These are phyloP conservation scores for Polyporus tsugae DNA, from an alignment of 1,284 basidiomycete species.

Conservation along the genomic window DNA sequence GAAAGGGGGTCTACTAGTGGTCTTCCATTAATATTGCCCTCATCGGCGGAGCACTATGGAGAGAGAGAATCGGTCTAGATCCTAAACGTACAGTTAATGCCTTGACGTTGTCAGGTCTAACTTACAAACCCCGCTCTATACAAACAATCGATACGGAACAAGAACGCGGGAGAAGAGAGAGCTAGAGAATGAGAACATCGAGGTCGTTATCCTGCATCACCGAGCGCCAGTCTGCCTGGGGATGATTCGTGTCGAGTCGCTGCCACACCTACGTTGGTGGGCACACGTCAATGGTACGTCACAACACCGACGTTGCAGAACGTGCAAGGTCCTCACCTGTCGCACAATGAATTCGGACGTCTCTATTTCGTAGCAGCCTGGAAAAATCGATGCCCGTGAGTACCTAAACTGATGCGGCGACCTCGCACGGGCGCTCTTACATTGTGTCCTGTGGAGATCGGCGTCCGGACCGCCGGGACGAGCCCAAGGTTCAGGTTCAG, in stretches of 20 bases:
- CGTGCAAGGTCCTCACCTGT: slow-evolving; percentile 46
- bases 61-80: slow-evolving; percentile 25
- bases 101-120: slow-evolving; percentile 24
- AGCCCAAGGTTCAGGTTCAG: slow-evolving; percentile 24
- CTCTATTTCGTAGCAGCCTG: slow-evolving; percentile 57
- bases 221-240: slow-evolving; percentile 48
- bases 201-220: slow-evolving; percentile 51
- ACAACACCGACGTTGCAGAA: slow-evolving; percentile 32
- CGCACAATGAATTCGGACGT: slow-evolving; percentile 54
- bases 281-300: slow-evolving; percentile 35
- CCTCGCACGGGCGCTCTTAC: slow-evolving; percentile 24
- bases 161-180: slow-evolving; percentile 16
- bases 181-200: slow-evolving; percentile 44
- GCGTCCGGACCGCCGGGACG: slow-evolving; percentile 22
- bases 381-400: slow-evolving; percentile 26
- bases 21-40: slow-evolving; percentile 7
- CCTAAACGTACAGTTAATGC: slow-evolving; percentile 27
- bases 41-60: slow-evolving; percentile 11
- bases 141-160: slow-evolving; percentile 6
- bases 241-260: slow-evolving; percentile 47
- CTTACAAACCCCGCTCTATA: slow-evolving; percentile 30
- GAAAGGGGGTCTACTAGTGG: not conserved
- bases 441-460: slow-evolving; percentile 36
- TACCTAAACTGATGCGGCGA: not conserved
- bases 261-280: slow-evolving; percentile 46